These are phyloP conservation scores for Didymella exigua DNA, from an alignment of 2,329 filamentous ascomycete species.

Conservation along the genomic window DNA sequence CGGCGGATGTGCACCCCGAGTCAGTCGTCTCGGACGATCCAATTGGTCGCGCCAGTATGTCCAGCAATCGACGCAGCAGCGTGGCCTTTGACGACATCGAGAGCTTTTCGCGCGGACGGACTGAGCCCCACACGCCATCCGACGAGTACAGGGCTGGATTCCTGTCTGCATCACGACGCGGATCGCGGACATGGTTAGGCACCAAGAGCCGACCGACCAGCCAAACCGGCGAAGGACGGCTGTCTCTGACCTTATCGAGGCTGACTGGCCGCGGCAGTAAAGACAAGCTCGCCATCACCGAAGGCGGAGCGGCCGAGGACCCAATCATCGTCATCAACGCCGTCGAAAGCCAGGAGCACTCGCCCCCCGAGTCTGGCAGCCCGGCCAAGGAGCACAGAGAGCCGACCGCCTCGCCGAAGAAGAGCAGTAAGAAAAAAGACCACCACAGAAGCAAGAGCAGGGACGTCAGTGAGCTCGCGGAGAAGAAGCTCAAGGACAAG, in stretches of 20 bases:
- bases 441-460: slow-evolving; percentile 49
- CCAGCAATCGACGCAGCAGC: slow-evolving; percentile 49
- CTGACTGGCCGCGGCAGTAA: slow-evolving; percentile 51
- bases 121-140: slow-evolving; percentile 49
- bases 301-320: slow-evolving; percentile 28
- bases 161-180: slow-evolving; percentile 41
- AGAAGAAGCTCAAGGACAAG: slow-evolving; percentile 39
- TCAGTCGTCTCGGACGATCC: slow-evolving; percentile 28
- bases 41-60: slow-evolving; percentile 43
- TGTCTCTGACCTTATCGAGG: slow-evolving; percentile 50
- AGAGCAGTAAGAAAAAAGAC: slow-evolving; percentile 42
- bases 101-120: slow-evolving; percentile 38
- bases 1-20: slow-evolving; percentile 21
- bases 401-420: slow-evolving; percentile 29
- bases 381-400: slow-evolving; percentile 35
- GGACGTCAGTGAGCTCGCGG: slow-evolving; percentile 42
- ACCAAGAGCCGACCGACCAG: slow-evolving; percentile 51
- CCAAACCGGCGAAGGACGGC: slow-evolving; percentile 48
- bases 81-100: slow-evolving; percentile 49
- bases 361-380: slow-evolving; percentile 14
- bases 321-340: slow-evolving; percentile 38
- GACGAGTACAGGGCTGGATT: slow-evolving; percentile 50
- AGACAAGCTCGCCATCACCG: slow-evolving; percentile 44
- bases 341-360: slow-evolving; percentile 12
- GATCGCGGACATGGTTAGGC: slow-evolving; percentile 39